phyloP scores from a whole-genome alignment of 2,329 filamentous ascomycete species.

The Botrytis pseudocinerea region DNA sequence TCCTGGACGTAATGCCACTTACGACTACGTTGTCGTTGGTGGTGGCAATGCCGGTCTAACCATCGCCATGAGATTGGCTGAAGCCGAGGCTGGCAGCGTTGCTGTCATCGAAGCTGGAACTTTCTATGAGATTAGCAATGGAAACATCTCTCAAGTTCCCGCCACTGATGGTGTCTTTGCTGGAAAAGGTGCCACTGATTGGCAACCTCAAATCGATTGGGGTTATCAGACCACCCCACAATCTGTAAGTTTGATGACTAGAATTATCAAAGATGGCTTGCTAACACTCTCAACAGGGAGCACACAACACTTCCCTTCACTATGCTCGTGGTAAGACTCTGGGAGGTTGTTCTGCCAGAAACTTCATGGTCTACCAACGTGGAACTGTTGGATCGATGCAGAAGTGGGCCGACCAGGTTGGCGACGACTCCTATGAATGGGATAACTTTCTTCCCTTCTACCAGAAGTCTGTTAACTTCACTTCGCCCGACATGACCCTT shows the following conservation, averaged over 20 bases:
- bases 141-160: constrained; percentile 23
- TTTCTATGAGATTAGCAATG: constrained; percentile 25
- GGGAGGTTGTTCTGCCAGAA: constrained; percentile 39
- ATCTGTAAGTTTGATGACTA: constrained; percentile 24
- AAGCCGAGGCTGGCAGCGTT: constrained; percentile 19
- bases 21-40: constrained; percentile 26
- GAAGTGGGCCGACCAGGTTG: constrained; percentile 46
- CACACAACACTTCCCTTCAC: constrained; percentile 21
- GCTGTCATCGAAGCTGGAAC: constrained; percentile 25
- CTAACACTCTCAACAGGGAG: constrained; percentile 13
- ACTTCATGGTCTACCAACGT: constrained; percentile 41
- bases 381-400: constrained; percentile 41
- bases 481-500: constrained; percentile 12
- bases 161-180: constrained; percentile 11
- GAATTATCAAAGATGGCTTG: not conserved
- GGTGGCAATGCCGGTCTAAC: constrained; percentile 25
- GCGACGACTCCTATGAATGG: constrained; percentile 49
- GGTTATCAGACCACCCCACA: constrained; percentile 39
- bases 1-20: constrained; percentile 22
- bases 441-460: constrained; percentile 49
- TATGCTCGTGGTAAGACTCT: constrained; percentile 41
- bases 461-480: constrained; percentile 29
- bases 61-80: constrained; percentile 18
- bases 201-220: constrained; percentile 35
- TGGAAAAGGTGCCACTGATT: constrained; percentile 22